Conservation (phyloP, 164 flowering plant genomes). For the Warburgia ugandensis region DNA sequence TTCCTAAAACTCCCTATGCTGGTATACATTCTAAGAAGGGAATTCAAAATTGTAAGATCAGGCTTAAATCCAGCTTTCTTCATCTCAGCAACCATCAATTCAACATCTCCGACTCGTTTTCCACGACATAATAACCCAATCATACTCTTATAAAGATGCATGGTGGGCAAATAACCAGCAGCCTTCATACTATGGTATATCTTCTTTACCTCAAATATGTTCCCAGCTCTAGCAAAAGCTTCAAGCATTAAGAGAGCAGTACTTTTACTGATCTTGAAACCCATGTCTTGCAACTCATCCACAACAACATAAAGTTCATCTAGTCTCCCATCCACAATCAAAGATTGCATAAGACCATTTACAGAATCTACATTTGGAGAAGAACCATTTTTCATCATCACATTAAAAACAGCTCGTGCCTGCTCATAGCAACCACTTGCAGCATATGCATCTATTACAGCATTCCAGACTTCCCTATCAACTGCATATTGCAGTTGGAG, state of each 20-base stretch:
- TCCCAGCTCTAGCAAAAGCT: conserved; percentile 74
- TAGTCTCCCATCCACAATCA: conserved; percentile 72
- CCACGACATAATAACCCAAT: conserved; percentile 57
- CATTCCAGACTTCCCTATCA: conserved; percentile 82
- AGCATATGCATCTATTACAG: conserved; percentile 82
- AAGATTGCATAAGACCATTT: conserved; percentile 76
- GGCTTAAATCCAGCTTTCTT: conserved; percentile 82
- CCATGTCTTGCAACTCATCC: conserved; percentile 95
- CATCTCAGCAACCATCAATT: conserved; percentile 84
- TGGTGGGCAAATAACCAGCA: conserved; percentile 88
- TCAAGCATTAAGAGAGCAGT: conserved; percentile 85
- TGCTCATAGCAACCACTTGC: conserved; percentile 81
- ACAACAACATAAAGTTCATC: conserved; percentile 82
- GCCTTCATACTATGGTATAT: conserved; percentile 94
- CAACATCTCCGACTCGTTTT: conserved; percentile 83
- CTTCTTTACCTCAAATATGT: conserved; percentile 88
- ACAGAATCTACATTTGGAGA: conserved; percentile 75
- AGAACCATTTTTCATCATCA: conserved; percentile 92
- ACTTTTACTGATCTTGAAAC: conserved; percentile 83
- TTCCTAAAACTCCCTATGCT: conserved; percentile 61
- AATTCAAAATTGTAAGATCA: conserved; percentile 73
- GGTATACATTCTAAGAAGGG: conserved; percentile 65
- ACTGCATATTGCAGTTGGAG: conserved; percentile 38
- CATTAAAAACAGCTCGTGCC: conserved; percentile 84
- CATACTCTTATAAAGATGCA: conserved; percentile 83